Percentiles rank a stretch among this genome's conserved stretches.
These are phyloP conservation scores for Lentinula lateritia DNA, from an alignment of 768 basidiomycete genomes.

Conservation along the genomic window DNA sequence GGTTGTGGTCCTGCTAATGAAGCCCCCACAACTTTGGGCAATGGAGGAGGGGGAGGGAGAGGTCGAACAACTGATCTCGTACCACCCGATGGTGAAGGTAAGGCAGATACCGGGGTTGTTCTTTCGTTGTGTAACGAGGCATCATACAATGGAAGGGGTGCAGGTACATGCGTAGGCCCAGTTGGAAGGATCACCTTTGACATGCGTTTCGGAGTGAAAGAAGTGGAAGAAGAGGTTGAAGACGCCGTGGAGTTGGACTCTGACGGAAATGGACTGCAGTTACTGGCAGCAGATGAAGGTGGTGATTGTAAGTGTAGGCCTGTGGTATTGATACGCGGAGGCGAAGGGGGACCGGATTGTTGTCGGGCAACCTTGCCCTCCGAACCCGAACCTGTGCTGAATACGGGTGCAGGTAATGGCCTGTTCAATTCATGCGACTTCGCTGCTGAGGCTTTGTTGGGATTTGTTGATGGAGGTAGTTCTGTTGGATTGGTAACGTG, in stretches of 20 bases:
- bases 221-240: neutral
- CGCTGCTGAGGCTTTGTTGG: neutral
- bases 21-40: neutral
- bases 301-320: neutral
- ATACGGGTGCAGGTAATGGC: neutral
- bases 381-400: neutral
- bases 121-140: neutral
- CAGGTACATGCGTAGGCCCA: neutral
- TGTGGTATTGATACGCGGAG: slow-evolving; percentile 2
- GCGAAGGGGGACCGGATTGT: neutral
- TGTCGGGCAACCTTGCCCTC: no score
- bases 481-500: slow-evolving; percentile 7
- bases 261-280: neutral
- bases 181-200: slow-evolving; percentile 1
- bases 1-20: neutral
- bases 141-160: neutral
- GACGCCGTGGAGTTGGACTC: neutral
- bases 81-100: neutral
- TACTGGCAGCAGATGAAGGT: neutral
- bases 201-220: neutral
- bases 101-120: neutral
- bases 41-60: neutral
- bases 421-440: neutral
- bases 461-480: neutral
- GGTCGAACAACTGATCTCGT: neutral